Evolutionary conservation across 352 stramenopile species (phyloP).

Genomic region (Peronospora belbahrii): DNA sequence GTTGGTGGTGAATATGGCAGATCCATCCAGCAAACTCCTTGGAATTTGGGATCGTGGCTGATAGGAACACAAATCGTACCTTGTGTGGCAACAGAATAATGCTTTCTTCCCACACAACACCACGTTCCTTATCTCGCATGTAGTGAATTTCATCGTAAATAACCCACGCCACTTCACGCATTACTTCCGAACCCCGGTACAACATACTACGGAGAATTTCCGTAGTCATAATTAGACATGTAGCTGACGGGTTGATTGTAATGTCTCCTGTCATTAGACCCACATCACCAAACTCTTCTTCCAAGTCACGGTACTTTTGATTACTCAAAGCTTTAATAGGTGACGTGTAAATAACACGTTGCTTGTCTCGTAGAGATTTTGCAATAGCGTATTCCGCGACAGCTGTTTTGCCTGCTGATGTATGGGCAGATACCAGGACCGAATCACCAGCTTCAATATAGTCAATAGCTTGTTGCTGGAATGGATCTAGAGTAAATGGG

Average conservation of each 20-base stretch:
- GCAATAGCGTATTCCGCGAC: slow-evolving; percentile 99
- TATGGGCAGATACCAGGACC: slow-evolving; percentile 98
- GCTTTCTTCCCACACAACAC: slow-evolving; percentile 97
- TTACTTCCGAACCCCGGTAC: slow-evolving; percentile 96
- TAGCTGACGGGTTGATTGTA: slow-evolving; percentile 98
- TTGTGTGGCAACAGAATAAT: slow-evolving; percentile 99
- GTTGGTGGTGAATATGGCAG: slow-evolving; percentile 97
- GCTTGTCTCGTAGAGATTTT: slow-evolving; percentile 89
- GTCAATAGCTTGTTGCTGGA: slow-evolving; percentile 93
- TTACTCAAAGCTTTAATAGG: slow-evolving; percentile 99
- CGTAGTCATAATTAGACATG: slow-evolving; percentile 96
- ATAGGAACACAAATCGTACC: slow-evolving; percentile 98
- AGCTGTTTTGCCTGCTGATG: slow-evolving; percentile 94
- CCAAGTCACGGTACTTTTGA: slow-evolving; percentile 99
- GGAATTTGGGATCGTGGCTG: slow-evolving; percentile 98
- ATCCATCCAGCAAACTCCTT: slow-evolving; percentile 97
- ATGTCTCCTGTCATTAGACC: slow-evolving; percentile 99
- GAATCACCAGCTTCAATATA: slow-evolving; percentile 96
- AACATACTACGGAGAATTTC: slow-evolving; percentile 99
- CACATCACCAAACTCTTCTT: slow-evolving; percentile 92
- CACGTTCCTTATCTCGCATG: slow-evolving; percentile 98
- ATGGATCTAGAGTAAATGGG: slow-evolving; percentile 97
- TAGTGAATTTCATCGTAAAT: slow-evolving; percentile 99
- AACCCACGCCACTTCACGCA: slow-evolving; percentile 97
- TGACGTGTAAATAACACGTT: slow-evolving; percentile 98